Conservation (phyloP, 768 basidiomycete species). For the Mycena metata region DNA sequence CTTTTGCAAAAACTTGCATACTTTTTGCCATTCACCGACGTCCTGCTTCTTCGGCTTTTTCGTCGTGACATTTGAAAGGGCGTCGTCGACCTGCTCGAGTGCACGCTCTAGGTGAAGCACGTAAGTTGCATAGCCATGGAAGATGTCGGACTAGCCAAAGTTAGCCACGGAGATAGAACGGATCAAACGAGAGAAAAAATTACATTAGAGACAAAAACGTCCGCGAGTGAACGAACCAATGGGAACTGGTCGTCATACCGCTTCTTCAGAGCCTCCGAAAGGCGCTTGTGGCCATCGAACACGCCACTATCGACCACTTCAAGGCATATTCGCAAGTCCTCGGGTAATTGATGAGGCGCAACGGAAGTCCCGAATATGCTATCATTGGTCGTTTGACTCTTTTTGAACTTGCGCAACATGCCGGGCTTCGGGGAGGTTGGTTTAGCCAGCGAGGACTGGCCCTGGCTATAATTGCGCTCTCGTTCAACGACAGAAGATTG, state of each 20-base stretch:
- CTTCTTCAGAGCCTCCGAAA: conserved; percentile 88
- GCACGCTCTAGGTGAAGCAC: conserved; percentile 95
- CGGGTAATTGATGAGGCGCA: conserved; percentile 86
- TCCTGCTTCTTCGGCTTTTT: conserved; percentile 90
- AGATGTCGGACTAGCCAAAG: conserved; percentile 83
- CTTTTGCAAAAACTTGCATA: conserved; percentile 78
- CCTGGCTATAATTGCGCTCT: conserved; percentile 66
- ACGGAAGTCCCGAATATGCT: conserved; percentile 66
- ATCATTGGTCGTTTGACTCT: conserved; percentile 68
- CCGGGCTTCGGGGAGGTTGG: conserved; percentile 56
- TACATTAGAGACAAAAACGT: conserved; percentile 96
- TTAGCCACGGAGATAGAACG: conserved; percentile 29
- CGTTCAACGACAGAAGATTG: conserved; percentile 70
- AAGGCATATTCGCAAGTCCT: conserved; percentile 87
- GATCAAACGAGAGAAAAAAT: conserved; percentile 49
- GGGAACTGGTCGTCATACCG: conserved; percentile 97
- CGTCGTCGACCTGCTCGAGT: conserved; percentile 87
- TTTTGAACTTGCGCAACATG: conserved; percentile 78
- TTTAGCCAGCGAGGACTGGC: conserved; percentile 48
- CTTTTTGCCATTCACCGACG: conserved; percentile 80
- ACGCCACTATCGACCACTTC: conserved; percentile 91
- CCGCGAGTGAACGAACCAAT: conserved; percentile 90
- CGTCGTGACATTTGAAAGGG: conserved; percentile 71
- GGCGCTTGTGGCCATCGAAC: conserved; percentile 87
- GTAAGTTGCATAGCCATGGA: conserved; percentile 94